Evolutionary conservation across 768 basidiomycete species (phyloP), one percentile per base, ranked within the genome.

Genomic region (Daedalea quercina): DNA sequence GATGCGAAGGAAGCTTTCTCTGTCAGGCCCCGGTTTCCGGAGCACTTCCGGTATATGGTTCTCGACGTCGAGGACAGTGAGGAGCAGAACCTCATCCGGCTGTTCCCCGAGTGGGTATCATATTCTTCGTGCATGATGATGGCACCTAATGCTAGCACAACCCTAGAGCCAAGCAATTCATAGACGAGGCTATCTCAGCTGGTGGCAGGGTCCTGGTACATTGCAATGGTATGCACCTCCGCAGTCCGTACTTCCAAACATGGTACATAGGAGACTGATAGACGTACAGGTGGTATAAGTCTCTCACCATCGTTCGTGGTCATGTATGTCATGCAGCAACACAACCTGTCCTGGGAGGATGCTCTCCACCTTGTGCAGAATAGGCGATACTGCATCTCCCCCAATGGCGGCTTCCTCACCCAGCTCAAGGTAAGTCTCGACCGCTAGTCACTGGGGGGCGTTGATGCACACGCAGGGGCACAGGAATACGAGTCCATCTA

Each of bases 401-500:
- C 92, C 11, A 93, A 95, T 60, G 84, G 86, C 13, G 93, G 91
- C 2, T 96, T 96, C 69, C 67, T 94, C 61, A 90, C 88, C 9
- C 93, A 95, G 66, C 86, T 95, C 65, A 94, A 95, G 79, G 90
- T 87, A 52, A 24, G 72, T 37, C 28, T 31, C 11, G 28, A 31
- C 28, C 28, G 28, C 28, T 11, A 6, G 28, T 31, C 4, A n/a
- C n/a, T n/a, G 28, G 11, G 11, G 11, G 28, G 28, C 28, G 11
- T 31, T 25, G 22, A 19, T 28, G 24, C 17, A 3, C 49, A 19
- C 28, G 28, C 28, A 6, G 28, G 33, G 44, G 20, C 13, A 11
- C 60, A 94, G 91, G 93, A 94, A 73, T 95, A 94, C 58, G 90
- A 94, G 68, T 88, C 91, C 3, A 95, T 95, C 63, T 90, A 94